These are phyloP conservation scores for Tetraselmis chui DNA, from an alignment of 139 green algal species.

Conservation along the genomic window DNA sequence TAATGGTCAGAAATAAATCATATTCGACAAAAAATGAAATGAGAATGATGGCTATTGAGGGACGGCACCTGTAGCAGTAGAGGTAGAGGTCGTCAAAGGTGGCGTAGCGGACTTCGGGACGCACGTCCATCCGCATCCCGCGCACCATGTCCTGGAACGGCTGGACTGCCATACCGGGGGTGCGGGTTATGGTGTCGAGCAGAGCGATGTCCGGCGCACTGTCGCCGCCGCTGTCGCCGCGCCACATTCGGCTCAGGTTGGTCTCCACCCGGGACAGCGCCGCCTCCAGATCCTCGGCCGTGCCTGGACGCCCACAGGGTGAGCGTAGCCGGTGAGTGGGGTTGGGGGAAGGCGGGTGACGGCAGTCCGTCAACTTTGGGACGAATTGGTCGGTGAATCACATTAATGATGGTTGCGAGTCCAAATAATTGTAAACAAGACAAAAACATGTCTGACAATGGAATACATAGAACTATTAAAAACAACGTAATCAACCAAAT, in stretches of 20 bases:
- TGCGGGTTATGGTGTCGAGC: background rate
- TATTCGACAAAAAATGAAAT: background rate
- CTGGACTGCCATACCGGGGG: background rate
- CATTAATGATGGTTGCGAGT: no score
- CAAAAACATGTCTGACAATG: no score
- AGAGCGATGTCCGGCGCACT: background rate
- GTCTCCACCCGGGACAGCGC: background rate
- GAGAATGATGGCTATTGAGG: background rate
- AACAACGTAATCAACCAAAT: no score
- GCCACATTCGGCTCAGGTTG: background rate
- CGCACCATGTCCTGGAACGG: slow-evolving; percentile 4
- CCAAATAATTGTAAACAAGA: no score
- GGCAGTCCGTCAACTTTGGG: no score
- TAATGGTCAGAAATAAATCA: no score
- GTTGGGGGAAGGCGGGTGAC: no score
- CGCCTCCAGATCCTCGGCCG: background rate
- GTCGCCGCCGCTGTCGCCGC: background rate
- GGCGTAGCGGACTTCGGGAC: background rate
- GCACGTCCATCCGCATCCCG: slow-evolving; percentile 3
- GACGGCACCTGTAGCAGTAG: background rate
- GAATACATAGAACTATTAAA: no score
- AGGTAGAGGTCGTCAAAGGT: slow-evolving; percentile 3
- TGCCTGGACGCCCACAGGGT: no score
- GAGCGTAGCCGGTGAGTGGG: no score
- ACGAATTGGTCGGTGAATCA: no score